A percentile compares a stretch with the other conserved stretches of the same genome.
phyloP scores from a whole-genome alignment of 805 yeast genomes.

The Saccharomyces paradoxus region DNA sequence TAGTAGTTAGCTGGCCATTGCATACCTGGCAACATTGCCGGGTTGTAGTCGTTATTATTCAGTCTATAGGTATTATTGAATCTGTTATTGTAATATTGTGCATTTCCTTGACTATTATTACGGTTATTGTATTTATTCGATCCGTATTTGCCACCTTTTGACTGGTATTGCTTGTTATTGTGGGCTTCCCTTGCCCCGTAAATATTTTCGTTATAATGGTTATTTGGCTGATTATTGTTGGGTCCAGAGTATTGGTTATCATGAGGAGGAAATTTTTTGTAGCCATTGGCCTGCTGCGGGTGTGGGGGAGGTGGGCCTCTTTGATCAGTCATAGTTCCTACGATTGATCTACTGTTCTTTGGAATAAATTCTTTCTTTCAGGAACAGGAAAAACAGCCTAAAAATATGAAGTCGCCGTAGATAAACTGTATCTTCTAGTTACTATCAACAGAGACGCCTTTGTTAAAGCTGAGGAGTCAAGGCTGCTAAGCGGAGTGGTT shows the following conservation, averaged over 20 bases:
- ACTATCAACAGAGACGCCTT: background rate
- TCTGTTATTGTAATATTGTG: constrained; percentile 5
- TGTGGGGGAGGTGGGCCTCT: background rate
- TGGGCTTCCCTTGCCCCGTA: background rate
- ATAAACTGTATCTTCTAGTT: background rate
- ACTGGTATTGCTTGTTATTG: constrained; percentile 3
- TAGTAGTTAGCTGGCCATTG: constrained; percentile 23
- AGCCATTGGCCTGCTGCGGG: background rate
- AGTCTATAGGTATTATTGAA: constrained; percentile 7
- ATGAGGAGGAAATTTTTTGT: background rate
- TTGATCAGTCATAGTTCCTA: background rate
- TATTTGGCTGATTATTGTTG: background rate
- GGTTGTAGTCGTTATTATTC: constrained; percentile 2
- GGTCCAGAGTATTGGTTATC: background rate
- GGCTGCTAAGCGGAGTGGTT: background rate
- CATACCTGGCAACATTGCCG: constrained; percentile 10
- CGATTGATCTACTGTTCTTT: background rate
- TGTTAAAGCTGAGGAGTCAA: background rate
- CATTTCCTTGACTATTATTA: constrained; percentile 2
- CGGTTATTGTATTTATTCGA: constrained; percentile 9
- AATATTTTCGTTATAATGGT: background rate
- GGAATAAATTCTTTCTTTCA: background rate
- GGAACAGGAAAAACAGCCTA: background rate
- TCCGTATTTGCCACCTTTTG: constrained; percentile 9
- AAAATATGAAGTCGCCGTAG: background rate